Base-by-base conservation (phyloP, 768 basidiomycete genomes). In the Xanthoconium purpureum region DNA sequence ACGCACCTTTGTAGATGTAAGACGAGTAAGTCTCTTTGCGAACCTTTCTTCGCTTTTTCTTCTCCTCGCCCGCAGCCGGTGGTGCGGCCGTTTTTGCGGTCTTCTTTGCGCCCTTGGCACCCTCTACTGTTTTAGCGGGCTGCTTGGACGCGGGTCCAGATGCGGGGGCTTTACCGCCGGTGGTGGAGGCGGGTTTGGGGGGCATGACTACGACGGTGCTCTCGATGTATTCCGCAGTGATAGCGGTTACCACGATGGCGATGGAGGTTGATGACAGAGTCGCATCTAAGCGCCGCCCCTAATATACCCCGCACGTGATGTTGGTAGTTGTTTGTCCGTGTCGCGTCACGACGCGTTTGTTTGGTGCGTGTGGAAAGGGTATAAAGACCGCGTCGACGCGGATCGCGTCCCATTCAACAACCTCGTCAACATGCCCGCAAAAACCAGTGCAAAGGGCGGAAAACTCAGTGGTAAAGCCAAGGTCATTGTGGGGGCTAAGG, bases 1-100 rank as follows among this genome's bases (percentile, higher is more conserved):
- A 63, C 67, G n/a, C 52, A 88, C 90, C 90, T 74, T 90, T 91
- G 78, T 90, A 91, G 71, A 94, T 91, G 78, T 95, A 94, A 5
- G 91, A 91, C 33, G 91, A 89, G 78, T 94, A 95, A 7, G 91
- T 93, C 77, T 94, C 93, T 81, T 93, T 94, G 75, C 88, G 78
- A 62, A 81, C 69, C 80, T 90, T 94, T 78, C 84, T 83, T 67
- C 89, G 80, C 81, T 90, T 91, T 81, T 91, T 92, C 87, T 94
- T 92, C 59, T 84, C 91, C 56, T 83, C 85, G 49, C 80, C 82
- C 50, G 84, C 78, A 11, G 75, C 71, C 12, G 84, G 77, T 14
- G 84, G 78, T 61, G 84, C 85, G 29, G 68, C 66, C n/a, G 71
- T 72, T 58, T 71, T 72, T 30, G 85, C 74, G 2, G 86, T 87